Evolutionary conservation across 345 rosid genomes (phyloP).

Genomic region (Cardamine chenopodiifolia): DNA sequence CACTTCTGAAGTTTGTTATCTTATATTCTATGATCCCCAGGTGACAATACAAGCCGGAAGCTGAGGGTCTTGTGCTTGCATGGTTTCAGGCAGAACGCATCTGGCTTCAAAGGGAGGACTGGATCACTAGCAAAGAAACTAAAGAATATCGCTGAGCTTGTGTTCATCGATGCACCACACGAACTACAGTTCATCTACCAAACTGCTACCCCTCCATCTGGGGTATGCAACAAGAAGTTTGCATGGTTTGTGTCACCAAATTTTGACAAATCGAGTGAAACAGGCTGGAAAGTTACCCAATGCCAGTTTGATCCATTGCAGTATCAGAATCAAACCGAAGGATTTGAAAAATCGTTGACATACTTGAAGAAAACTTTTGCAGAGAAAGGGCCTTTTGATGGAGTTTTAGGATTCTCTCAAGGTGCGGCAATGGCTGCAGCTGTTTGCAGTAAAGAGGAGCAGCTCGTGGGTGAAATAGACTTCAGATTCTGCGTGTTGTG

Average conservation of each 20-base stretch:
- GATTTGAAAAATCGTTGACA: constrained; percentile 60
- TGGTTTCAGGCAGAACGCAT: constrained; percentile 93
- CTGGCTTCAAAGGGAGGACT: constrained; percentile 91
- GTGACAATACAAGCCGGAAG: constrained; percentile 51
- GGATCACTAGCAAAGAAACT: constrained; percentile 94
- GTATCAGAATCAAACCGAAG: constrained; percentile 80
- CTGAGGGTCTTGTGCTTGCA: constrained; percentile 89
- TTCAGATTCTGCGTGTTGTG: constrained; percentile 83
- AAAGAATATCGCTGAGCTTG: constrained; percentile 72
- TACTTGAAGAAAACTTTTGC: constrained; percentile 55
- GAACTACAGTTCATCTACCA: constrained; percentile 79
- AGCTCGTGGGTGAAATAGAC: constrained; percentile 54
- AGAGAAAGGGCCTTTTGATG: constrained; percentile 87
- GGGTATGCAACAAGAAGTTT: constrained; percentile 69
- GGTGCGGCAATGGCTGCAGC: constrained; percentile 96
- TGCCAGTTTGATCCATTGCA: constrained; percentile 76
- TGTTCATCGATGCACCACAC: constrained; percentile 81
- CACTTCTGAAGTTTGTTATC: constrained; percentile 9
- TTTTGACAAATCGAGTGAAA: constrained; percentile 42
- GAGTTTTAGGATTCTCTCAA: constrained; percentile 87
- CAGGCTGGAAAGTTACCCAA: constrained; percentile 61
- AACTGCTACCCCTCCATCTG: constrained; percentile 46
- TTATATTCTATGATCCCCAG: constrained; percentile 36
- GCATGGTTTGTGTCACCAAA: constrained; percentile 83
- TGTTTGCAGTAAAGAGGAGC: constrained; percentile 49